Percentiles rank a stretch among this genome's conserved stretches.
phyloP scores from a whole-genome alignment of 1,284 basidiomycete genomes.

The Mycosarcoma maydis region DNA sequence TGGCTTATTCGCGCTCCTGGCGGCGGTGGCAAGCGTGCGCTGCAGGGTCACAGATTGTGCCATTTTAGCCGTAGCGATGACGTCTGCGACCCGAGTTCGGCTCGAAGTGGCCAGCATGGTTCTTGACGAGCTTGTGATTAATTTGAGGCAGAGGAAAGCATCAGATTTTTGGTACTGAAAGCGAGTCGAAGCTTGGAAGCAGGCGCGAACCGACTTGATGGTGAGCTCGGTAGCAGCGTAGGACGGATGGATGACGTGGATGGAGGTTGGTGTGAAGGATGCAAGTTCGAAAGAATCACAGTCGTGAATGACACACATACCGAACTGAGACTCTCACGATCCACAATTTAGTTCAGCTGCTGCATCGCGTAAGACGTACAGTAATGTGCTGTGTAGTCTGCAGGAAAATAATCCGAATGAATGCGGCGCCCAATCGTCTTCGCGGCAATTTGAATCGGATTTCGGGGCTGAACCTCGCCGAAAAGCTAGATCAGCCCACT shows the following conservation, averaged over 20 bases:
- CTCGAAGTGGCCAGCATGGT: constrained; percentile 18
- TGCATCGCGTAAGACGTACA: constrained; percentile 45
- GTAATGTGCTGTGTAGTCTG: too few species aligned
- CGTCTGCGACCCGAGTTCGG: constrained; percentile 12
- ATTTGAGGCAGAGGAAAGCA: not conserved
- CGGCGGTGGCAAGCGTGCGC: constrained; percentile 29
- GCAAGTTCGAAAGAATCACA: too few species aligned
- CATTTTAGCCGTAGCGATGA: constrained; percentile 5
- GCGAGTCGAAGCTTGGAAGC: not conserved
- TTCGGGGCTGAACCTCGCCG: constrained; percentile 7
- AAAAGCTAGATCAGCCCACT: not conserved
- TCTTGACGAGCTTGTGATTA: constrained; percentile 33
- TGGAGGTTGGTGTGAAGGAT: not conserved
- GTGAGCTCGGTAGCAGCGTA: not conserved
- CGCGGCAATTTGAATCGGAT: constrained; percentile 8
- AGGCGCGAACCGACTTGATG: too few species aligned
- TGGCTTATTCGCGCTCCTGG: constrained; percentile 22
- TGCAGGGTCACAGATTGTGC: constrained; percentile 8
- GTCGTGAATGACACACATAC: too few species aligned
- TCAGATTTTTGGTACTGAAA: not conserved
- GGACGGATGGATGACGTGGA: not conserved
- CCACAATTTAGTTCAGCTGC: constrained; percentile 13
- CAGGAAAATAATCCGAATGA: not conserved
- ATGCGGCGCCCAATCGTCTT: constrained; percentile 7
- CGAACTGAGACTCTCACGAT: too few species aligned